Evolutionary conservation across 2,329 filamentous ascomycete species (phyloP), one percentile per base, ranked within the genome.

Genomic region (Calonectria pseudoreteaudii): DNA sequence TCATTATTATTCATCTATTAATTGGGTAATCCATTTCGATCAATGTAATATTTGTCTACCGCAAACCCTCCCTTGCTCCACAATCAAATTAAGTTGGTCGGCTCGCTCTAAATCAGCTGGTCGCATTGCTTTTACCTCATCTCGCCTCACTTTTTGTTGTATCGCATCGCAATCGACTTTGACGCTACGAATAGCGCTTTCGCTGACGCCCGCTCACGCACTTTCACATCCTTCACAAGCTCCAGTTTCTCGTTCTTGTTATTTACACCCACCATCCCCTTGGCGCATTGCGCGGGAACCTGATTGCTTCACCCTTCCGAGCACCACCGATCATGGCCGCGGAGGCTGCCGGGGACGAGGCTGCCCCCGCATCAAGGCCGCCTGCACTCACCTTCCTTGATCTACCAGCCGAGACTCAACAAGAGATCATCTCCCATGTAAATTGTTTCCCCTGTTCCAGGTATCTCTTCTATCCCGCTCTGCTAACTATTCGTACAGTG

Each of bases 351-450:
- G 79, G 79, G 79, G 77, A 80, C 78, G 78, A 81, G 80, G 77
- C 80, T 75, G 65, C 69, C 68, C 66, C 73, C 68, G 75, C 74
- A 56, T 68, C 74, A 69, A 79, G 72, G 47, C 71, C 73, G 38
- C 71, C 73, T 50, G 58, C 49, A 18, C 79, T 83, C 65, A 78
- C 77, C 26, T 85, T 90, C 74, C 80, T 87, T 62, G 82, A 85
- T 74, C 80, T 90, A 36, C 88, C 88, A 10, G 76, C 82, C 20
- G 89, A 90, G 79, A 87, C 88, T 0, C 86, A 89, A 74, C 85
- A 85, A 68, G 86, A 88, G 30, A 88, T 90, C 66, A 78, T 89
- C 76, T 83, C 82, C 52, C 85, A 89, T 81, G 87, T 74, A 86
- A 81, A 71, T n/a, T 49, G 16, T 65, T 30, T 28, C 28, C 3